Evolutionary conservation across 257 asterid species (phyloP), one percentile per base, ranked within the genome.

Genomic region (Petrea volubilis): DNA sequence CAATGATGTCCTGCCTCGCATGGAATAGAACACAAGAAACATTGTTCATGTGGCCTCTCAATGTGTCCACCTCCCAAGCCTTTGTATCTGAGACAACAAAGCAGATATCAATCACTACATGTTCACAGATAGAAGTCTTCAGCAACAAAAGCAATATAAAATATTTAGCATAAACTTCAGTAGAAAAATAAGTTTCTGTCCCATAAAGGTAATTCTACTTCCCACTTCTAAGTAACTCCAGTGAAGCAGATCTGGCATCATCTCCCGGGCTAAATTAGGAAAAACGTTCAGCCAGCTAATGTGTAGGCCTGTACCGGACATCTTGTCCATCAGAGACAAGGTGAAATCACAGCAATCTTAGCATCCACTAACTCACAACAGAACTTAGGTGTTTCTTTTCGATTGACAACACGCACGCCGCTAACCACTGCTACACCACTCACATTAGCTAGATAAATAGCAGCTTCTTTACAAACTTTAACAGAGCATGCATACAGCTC

Each of bases 41-140:
- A 62, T 95, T 95, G 85, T 95, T 95, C 97, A 88, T 85, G 80
- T 92, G 99, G 67, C 98, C 98, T 81, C 99, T 90, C 91, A 95
- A 70, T 0, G 97, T 95, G 85, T 95, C 99, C 81, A 95, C 98
- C 80, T 95, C 99, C 99, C 99, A 95, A 70, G 99, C 99, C 88
- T 92, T 95, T 13, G 99, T 90, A 82, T 95, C 98, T 95, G 90
- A 64, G 41, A 67, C 67, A 36, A 77, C 15, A 51, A 51, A 63
- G 33, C 27, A 69, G 52, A 64, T 23, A 43, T 13, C 59, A 65
- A 31, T 43, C 28, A 18, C n/a, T 34, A 28, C 66, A 58, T 59
- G 28, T 41, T 46, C 62, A 71, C 6, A 67, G 1, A 14, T 9
- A 56, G n/a, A 28, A 29, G 3, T 46, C 28, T 18, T 20, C 56